These are phyloP conservation scores for Aphanocladium album DNA, from an alignment of 2,329 filamentous ascomycete genomes.

Conservation along the genomic window DNA sequence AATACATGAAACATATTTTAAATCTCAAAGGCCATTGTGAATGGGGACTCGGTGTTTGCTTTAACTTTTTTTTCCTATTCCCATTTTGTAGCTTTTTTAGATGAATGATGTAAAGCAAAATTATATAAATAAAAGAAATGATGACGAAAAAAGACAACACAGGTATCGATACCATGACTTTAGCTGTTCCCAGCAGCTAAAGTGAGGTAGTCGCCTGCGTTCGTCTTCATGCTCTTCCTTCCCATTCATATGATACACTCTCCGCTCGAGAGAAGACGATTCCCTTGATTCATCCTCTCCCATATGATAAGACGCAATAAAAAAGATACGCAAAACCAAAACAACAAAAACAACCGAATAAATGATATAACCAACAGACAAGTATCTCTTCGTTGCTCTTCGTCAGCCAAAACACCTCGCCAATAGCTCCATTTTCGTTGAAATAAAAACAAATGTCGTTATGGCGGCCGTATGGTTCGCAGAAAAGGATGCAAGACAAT, in stretches of 20 bases:
- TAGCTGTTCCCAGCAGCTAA: background rate
- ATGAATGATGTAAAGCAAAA: conserved; percentile 3
- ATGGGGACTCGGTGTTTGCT: background rate
- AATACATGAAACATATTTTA: background rate
- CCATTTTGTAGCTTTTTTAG: background rate
- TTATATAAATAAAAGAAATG: background rate
- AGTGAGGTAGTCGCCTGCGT: background rate
- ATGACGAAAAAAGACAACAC: background rate
- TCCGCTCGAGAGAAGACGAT: background rate
- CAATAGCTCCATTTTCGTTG: conserved; percentile 1
- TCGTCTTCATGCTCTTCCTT: background rate
- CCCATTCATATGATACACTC: conserved; percentile 10
- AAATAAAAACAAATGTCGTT: conserved; percentile 1
- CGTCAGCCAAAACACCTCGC: conserved; percentile 7
- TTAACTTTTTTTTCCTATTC: conserved; percentile 1
- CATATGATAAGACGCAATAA: background rate
- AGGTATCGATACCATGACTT: too few relatives aligned
- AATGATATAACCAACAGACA: conserved; percentile 5
- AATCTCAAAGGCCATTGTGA: background rate
- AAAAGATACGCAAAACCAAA: conserved; percentile 8
- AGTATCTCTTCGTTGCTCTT: background rate
- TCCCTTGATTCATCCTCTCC: background rate
- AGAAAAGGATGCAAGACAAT: background rate
- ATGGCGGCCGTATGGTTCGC: conserved; percentile 9
- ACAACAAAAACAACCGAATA: background rate